Conservation (phyloP, 257 asterid species). For the Nicotiana undulata region DNA sequence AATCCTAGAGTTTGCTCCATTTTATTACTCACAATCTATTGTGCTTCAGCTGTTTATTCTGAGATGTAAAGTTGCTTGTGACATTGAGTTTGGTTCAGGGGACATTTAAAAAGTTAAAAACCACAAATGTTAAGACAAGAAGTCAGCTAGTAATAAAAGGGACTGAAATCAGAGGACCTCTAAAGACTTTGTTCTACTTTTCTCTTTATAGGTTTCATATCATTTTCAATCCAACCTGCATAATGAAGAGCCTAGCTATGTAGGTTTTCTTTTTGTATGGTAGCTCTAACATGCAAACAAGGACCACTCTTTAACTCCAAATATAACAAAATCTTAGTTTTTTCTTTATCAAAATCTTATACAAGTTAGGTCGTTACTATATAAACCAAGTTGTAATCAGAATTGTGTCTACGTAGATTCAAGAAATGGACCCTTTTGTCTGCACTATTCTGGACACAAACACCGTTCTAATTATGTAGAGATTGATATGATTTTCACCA, state of each 20-base stretch:
- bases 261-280: not conserved
- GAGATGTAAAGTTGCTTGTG: too few relatives aligned
- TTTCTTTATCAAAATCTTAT: not conserved
- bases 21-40: too few relatives aligned
- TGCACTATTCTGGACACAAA: slow-evolving; percentile 5
- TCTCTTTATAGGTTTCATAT: not conserved
- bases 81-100: too few relatives aligned
- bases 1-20: too few relatives aligned
- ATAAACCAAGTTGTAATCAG: not conserved
- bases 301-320: not conserved
- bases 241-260: not conserved
- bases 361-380: not conserved
- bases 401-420: not conserved
- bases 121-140: not conserved
- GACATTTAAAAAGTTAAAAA: not conserved
- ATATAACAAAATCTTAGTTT: not conserved
- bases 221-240: not conserved
- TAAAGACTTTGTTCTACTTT: not conserved
- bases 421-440: not conserved
- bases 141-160: not conserved
- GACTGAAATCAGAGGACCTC: not conserved
- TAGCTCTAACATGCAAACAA: not conserved
- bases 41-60: too few relatives aligned
- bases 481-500: slow-evolving; percentile 6
- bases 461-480: not conserved